Conservation (phyloP, 2,329 filamentous ascomycete species). For the Xylariaceae sp. region DNA sequence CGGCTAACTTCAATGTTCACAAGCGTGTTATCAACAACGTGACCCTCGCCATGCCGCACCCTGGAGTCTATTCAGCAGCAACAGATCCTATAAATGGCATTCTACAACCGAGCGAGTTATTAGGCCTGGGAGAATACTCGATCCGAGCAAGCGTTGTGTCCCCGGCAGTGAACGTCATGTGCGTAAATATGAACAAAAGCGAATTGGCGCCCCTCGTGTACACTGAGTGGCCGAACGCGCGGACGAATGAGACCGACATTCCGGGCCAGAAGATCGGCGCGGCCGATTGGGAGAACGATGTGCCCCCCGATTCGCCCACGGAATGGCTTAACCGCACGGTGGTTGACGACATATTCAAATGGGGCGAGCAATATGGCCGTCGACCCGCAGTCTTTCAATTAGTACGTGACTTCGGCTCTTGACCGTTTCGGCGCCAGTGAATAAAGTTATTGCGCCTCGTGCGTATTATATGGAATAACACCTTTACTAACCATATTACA, state of each 20-base stretch:
- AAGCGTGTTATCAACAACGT: constrained; percentile 68
- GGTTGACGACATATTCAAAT: constrained; percentile 68
- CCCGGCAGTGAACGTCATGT: constrained; percentile 68
- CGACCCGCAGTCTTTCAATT: constrained; percentile 50
- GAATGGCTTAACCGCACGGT: constrained; percentile 52
- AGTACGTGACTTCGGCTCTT: constrained; percentile 36
- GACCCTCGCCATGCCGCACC: constrained; percentile 72
- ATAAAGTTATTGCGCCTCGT: too few species aligned
- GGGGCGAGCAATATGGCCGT: constrained; percentile 51
- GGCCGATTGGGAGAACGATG: constrained; percentile 37
- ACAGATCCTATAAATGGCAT: constrained; percentile 59
- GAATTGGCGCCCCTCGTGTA: constrained; percentile 65
- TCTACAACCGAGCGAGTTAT: constrained; percentile 62
- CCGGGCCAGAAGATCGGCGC: constrained; percentile 34
- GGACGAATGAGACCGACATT: constrained; percentile 34
- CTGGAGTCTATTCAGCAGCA: constrained; percentile 61
- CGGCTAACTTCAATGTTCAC: constrained; percentile 44
- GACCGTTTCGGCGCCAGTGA: too few species aligned
- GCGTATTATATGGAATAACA: too few species aligned
- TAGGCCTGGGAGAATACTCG: constrained; percentile 64
- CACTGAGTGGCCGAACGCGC: constrained; percentile 50
- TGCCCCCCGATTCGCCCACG: constrained; percentile 32
- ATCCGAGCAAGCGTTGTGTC: constrained; percentile 66
- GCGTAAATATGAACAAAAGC: constrained; percentile 56
- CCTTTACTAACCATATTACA: constrained; percentile 24